phyloP scores from a whole-genome alignment of 1,284 basidiomycete genomes.

The Papiliotrema flavescens region DNA sequence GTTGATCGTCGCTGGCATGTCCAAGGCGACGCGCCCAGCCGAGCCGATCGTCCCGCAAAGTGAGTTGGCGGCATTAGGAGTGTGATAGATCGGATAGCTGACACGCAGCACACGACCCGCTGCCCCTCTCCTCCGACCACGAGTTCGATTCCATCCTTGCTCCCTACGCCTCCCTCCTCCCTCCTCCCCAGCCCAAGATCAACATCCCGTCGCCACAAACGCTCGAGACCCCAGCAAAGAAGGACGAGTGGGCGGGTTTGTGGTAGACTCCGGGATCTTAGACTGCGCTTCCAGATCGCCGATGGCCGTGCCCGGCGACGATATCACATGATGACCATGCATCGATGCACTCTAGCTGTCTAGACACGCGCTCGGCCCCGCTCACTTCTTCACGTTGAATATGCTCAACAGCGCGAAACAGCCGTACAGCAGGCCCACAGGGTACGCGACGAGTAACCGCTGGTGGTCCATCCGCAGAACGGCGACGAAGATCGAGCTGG shows the following conservation, averaged over 20 bases:
- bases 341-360: constrained; percentile 1
- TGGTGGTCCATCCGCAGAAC: constrained; percentile 92
- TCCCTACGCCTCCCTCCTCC: constrained; percentile 41
- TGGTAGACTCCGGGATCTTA: constrained; percentile 15
- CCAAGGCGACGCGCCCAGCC: constrained; percentile 59
- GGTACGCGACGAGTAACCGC: constrained; percentile 87
- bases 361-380: background rate
- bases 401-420: constrained; percentile 82
- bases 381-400: constrained; percentile 44
- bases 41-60: constrained; percentile 51
- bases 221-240: constrained; percentile 18
- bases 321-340: background rate
- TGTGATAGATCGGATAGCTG: background rate
- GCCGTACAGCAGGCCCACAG: constrained; percentile 83
- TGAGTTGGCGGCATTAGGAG: constrained; percentile 36
- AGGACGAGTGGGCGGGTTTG: constrained; percentile 46
- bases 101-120: constrained; percentile 5
- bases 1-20: constrained; percentile 67
- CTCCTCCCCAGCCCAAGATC: constrained; percentile 28
- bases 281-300: background rate
- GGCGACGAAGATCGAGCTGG: constrained; percentile 88
- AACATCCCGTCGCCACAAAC: constrained; percentile 22
- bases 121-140: constrained; percentile 31
- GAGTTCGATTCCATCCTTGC: constrained; percentile 46
- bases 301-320: too few species aligned